Percentiles rank a stretch among this genome's conserved stretches.
These are phyloP conservation scores for Phytophthora kernoviae DNA, from an alignment of 352 stramenopile species.

Conservation along the genomic window DNA sequence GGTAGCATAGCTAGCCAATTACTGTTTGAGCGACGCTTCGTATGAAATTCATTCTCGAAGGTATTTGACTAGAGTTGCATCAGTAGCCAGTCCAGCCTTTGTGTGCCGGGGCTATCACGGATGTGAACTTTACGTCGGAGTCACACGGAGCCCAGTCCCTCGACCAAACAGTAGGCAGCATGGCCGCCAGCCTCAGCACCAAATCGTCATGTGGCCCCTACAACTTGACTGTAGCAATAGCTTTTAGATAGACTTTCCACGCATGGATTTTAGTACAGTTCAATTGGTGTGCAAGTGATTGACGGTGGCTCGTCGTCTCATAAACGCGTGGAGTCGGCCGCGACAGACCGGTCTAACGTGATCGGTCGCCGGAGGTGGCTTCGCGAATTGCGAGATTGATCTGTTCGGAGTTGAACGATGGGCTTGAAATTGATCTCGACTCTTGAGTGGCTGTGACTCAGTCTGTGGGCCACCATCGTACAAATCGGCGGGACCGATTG, in stretches of 20 bases:
- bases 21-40: background rate
- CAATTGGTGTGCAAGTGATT: too few species aligned
- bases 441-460: slow-evolving; percentile 14
- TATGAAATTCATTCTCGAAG: background rate
- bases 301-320: too few species aligned
- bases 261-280: too few species aligned
- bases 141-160: slow-evolving; percentile 15
- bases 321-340: too few species aligned
- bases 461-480: slow-evolving; percentile 15
- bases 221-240: background rate
- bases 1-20: background rate
- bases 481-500: slow-evolving; percentile 25
- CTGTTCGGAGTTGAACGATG: slow-evolving; percentile 14
- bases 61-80: background rate
- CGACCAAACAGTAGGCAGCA: too few species aligned
- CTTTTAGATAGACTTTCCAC: too few species aligned
- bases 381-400: slow-evolving; percentile 5
- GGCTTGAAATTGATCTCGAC: slow-evolving; percentile 7
- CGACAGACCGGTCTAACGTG: too few species aligned
- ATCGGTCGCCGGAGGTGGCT: background rate
- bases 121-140: slow-evolving; percentile 19
- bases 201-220: slow-evolving; percentile 5
- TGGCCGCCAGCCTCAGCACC: slow-evolving; percentile 14
- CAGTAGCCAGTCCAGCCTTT: background rate
- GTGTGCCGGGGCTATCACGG: slow-evolving; percentile 1